Base-by-base conservation (phyloP, 139 green algal species). In the Ulvella scutata region DNA sequence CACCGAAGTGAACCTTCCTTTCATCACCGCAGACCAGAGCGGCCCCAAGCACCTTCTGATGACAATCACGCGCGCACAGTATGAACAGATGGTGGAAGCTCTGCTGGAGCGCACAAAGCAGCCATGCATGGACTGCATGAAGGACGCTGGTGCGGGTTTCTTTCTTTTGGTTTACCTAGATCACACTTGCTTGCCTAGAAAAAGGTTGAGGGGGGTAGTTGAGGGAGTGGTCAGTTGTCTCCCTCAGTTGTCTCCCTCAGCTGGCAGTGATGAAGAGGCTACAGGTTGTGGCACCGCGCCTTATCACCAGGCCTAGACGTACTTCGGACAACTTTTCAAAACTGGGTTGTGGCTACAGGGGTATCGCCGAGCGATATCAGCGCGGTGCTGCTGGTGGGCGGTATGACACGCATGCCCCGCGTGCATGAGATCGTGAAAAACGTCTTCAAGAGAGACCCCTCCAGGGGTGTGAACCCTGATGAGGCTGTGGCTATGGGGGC, bases 1-100 rank as follows among this genome's bases (percentile, higher is more conserved):
- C 74, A 98, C 95, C 20, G 94, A 98, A 75, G 95, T 99, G 85
- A 98, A 98, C 86, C 86, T 99, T 78, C 95, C 95, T 43, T 99
- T 99, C 89, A 98, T 99, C 87, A 99, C 95, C 0, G 95, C 94
- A n/a, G 92, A 98, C 75, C 90, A 86, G 10, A 83, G 79, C 10
- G 89, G 89, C 37, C 83, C 91, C 62, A 96, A 96, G 86, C 91
- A 96, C 82, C 62, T 96, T 73, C 87, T 84, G 81, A 81, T 90
- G 74, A 84, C 73, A 28, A 74, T 96, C 60, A 91, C 83, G 1
- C 87, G 92, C 33, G 82, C 90, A 72, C 97, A 98, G 89, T 87
- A 96, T 51, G 93, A 98, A 86, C 44, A 51, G 21, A 83, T 98
- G 43, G 90, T 93, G 21, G 86, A 85, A 28, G 36, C 83, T 6